Conservation (phyloP, 305 asterid species). For the Solanum hybrid region DNA sequence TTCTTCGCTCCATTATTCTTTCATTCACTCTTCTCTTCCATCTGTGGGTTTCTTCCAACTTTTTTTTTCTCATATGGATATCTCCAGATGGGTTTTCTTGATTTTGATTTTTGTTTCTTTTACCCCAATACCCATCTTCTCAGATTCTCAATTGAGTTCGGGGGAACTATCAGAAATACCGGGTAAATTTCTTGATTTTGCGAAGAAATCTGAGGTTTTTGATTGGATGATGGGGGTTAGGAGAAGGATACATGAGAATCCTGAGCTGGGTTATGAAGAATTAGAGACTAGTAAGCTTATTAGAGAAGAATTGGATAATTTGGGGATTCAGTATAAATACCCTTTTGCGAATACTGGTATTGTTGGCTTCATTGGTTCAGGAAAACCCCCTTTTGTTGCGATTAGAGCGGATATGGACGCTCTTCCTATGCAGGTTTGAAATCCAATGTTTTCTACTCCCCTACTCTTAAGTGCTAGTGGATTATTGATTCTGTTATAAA, state of each 20-base stretch:
- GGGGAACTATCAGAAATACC: conserved; percentile 47
- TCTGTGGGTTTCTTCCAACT: not conserved
- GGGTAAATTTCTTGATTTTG: conserved; percentile 41
- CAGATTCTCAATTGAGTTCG: conserved; percentile 19
- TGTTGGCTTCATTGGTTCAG: conserved; percentile 72
- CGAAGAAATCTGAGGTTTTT: conserved; percentile 52
- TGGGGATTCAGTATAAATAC: conserved; percentile 67
- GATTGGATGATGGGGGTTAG: conserved; percentile 79
- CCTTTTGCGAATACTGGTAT: conserved; percentile 87
- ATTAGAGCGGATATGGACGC: conserved; percentile 98
- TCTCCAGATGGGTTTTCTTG: conserved; percentile 19
- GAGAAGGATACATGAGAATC: conserved; percentile 84
- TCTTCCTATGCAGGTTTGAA: conserved; percentile 63
- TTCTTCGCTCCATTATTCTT: not conserved
- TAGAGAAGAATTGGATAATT: conserved; percentile 70
- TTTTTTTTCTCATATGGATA: not conserved
- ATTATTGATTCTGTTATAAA: not conserved
- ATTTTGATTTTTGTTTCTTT: conserved; percentile 21
- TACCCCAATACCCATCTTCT: not conserved
- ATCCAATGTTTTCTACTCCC: not conserved
- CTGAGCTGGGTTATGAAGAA: conserved; percentile 87
- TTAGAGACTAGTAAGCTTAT: conserved; percentile 85
- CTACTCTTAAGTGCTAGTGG: not conserved
- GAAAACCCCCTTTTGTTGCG: conserved; percentile 88
- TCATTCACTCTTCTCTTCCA: not conserved